Conservation (phyloP, 1,139 yeast species). For the Zygoascus sp. region DNA sequence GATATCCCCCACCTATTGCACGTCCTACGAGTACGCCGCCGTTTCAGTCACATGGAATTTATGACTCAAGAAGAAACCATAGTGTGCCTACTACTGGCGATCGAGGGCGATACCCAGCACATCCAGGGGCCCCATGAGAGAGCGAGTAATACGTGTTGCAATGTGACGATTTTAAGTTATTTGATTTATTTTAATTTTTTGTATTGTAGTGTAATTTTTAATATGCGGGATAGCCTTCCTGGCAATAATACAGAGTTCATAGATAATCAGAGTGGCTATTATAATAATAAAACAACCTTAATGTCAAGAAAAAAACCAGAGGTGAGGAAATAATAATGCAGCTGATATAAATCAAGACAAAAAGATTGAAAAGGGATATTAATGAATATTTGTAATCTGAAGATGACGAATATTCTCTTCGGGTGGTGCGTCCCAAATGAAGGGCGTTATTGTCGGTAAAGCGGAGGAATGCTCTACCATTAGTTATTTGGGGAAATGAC, state of each 20-base stretch:
- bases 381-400: neutral
- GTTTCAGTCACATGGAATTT: neutral
- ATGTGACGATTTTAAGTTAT: neutral
- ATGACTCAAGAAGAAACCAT: conserved; percentile 4
- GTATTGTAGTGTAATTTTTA: conserved; percentile 1
- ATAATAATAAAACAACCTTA: too few species aligned
- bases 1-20: conserved; percentile 14
- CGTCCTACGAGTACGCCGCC: conserved; percentile 15
- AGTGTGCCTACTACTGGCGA: conserved; percentile 1
- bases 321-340: too few species aligned
- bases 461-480: too few species aligned
- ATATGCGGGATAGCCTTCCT: neutral
- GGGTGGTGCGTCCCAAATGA: neutral
- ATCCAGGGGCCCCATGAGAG: neutral
- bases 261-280: neutral
- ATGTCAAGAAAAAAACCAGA: too few species aligned
- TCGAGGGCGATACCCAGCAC: neutral
- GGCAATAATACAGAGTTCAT: conserved; percentile 2
- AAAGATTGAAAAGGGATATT: neutral
- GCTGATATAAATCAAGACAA: neutral
- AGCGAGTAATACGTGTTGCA: neutral
- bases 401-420: neutral
- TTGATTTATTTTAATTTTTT: neutral
- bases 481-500: conserved; percentile 3
- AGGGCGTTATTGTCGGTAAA: neutral